Evolutionary conservation across 1,139 yeast species (phyloP).

Genomic region (Taphrina pruni): DNA sequence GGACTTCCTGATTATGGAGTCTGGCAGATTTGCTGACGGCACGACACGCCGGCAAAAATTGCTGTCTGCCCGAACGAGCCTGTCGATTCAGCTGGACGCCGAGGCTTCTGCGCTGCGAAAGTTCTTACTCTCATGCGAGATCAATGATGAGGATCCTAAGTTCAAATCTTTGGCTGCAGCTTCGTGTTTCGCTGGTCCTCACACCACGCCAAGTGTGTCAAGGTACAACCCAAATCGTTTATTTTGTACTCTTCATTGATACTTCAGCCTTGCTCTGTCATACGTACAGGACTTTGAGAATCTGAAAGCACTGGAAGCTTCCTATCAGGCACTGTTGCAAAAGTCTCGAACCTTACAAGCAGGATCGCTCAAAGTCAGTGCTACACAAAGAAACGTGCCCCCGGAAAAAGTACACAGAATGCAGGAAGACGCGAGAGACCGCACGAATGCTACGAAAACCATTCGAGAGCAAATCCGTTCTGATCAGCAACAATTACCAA

Average conservation of each 20-base stretch:
- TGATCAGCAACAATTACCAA: neutral
- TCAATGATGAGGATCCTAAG: neutral
- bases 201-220: neutral
- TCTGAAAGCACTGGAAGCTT: neutral
- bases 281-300: constrained; percentile 6
- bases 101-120: neutral
- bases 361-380: neutral
- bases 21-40: constrained; percentile 1
- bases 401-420: neutral
- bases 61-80: neutral
- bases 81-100: neutral
- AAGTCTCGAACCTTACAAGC: neutral
- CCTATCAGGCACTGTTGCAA: neutral
- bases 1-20: constrained; percentile 4
- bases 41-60: neutral
- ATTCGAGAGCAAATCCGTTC: neutral
- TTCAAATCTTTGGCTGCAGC: constrained; percentile 4
- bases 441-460: neutral
- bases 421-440: neutral
- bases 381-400: neutral
- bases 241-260: neutral
- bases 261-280: neutral
- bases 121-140: neutral
- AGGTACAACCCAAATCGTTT: neutral
- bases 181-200: neutral